Evolutionary conservation across 2,329 filamentous ascomycete species (phyloP).

Genomic region (Colletotrichum nymphaeae): DNA sequence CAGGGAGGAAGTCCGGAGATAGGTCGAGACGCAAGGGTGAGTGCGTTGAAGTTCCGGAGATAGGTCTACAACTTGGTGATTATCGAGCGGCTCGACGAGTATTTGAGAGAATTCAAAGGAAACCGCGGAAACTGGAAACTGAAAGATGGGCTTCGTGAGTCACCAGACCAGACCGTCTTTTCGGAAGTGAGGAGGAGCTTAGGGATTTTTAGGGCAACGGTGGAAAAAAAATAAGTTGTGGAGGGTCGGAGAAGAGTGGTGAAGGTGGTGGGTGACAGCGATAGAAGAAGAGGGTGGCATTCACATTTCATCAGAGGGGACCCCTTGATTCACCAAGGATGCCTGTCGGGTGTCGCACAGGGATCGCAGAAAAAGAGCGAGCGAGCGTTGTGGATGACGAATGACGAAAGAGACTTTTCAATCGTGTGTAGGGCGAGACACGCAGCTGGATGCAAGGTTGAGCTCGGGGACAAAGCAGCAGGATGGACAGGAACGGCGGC

Average conservation of each 20-base stretch:
- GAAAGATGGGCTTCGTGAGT: not conserved
- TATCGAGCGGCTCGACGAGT: not conserved
- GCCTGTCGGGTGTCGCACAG: not conserved
- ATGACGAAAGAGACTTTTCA: constrained; percentile 35
- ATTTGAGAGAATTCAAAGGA: not conserved
- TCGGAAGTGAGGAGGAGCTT: constrained; percentile 25
- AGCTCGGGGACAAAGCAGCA: not conserved
- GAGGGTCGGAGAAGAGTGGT: constrained; percentile 6
- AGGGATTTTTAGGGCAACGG: constrained; percentile 27
- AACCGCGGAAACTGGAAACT: not conserved
- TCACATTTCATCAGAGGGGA: constrained; percentile 12
- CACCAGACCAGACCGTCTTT: not conserved
- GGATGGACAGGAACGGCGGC: constrained; percentile 12
- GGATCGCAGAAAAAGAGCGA: constrained; percentile 4
- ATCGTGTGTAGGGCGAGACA: constrained; percentile 29
- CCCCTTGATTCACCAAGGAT: constrained; percentile 18
- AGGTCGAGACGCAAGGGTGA: not conserved
- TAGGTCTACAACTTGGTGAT: too few species aligned
- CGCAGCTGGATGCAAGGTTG: constrained; percentile 19
- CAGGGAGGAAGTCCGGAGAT: not conserved
- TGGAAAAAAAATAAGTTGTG: constrained; percentile 23
- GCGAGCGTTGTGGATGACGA: constrained; percentile 23
- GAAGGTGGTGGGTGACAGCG: constrained; percentile 22
- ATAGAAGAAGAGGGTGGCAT: constrained; percentile 21
- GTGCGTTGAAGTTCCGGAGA: too few species aligned